These are phyloP conservation scores for Stephanodiscus minutulus DNA, from an alignment of 108 stramenopile genomes.

Conservation along the genomic window DNA sequence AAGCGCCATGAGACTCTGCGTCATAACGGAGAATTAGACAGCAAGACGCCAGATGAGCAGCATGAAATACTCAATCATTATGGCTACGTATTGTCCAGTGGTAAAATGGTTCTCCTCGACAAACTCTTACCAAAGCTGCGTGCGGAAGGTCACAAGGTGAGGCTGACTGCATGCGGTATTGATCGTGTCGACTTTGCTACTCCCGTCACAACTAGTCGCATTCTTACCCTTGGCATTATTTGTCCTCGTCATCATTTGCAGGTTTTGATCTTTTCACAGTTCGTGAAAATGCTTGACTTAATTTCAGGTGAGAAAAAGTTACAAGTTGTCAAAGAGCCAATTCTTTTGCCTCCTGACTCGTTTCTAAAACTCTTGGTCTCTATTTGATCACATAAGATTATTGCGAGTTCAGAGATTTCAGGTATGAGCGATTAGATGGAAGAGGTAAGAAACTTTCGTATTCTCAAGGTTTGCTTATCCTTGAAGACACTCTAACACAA, in stretches of 20 bases:
- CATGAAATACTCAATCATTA: constrained; percentile 80
- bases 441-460: constrained; percentile 7
- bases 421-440: constrained; percentile 85
- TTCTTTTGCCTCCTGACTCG: constrained; percentile 92
- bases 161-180: too few species aligned
- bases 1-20: constrained; percentile 75
- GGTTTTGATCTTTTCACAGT: constrained; percentile 96
- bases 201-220: too few species aligned
- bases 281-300: constrained; percentile 96
- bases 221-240: too few species aligned
- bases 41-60: constrained; percentile 76
- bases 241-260: too few species aligned
- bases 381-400: constrained; percentile 86
- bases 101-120: constrained; percentile 99
- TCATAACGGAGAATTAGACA: constrained; percentile 65
- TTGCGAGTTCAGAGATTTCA: constrained; percentile 87
- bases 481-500: background rate
- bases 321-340: constrained; percentile 93
- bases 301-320: constrained; percentile 39
- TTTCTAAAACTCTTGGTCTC: constrained; percentile 93
- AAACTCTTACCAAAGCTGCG: constrained; percentile 97
- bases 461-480: background rate
- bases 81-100: constrained; percentile 86
- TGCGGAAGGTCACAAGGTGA: constrained; percentile 96
- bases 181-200: too few species aligned